Percentiles rank a stretch among this genome's conserved stretches.
Conservation (phyloP, 2,329 filamentous ascomycete genomes). For the Neurospora sp. region DNA sequence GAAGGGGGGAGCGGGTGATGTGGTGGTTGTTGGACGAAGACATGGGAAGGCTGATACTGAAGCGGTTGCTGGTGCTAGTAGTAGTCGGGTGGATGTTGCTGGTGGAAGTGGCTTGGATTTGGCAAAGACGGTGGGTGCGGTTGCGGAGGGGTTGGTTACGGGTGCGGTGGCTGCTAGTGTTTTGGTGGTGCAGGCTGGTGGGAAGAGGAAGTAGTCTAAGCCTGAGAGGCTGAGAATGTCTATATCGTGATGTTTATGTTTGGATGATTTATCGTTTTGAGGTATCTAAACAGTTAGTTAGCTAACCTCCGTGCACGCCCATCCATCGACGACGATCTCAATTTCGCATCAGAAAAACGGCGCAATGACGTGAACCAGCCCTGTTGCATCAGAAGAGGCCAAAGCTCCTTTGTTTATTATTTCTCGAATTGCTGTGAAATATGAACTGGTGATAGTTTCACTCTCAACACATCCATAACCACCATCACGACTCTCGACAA, state of each 20-base stretch:
- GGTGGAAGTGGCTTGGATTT: slow-evolving; percentile 25
- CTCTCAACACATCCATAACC: background rate
- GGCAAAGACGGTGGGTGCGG: slow-evolving; percentile 44
- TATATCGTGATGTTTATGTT: background rate
- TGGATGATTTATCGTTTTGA: background rate
- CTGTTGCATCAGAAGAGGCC: background rate
- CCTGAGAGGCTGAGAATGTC: too few relatives aligned
- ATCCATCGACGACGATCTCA: background rate
- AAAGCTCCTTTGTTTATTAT: background rate
- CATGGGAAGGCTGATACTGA: slow-evolving; percentile 23
- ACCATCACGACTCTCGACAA: background rate
- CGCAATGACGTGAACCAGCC: background rate
- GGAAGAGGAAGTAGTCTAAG: slow-evolving; percentile 13
- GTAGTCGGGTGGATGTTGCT: slow-evolving; percentile 50
- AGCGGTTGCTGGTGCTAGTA: slow-evolving; percentile 19
- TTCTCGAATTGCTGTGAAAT: background rate
- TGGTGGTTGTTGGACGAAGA: slow-evolving; percentile 55
- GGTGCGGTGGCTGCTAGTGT: slow-evolving; percentile 55
- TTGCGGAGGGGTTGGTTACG: slow-evolving; percentile 49
- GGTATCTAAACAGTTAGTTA: background rate
- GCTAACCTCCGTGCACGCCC: too few relatives aligned
- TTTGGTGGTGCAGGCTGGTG: slow-evolving; percentile 55
- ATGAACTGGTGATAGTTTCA: background rate
- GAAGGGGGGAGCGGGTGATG: slow-evolving; percentile 36
- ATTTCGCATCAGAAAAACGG: background rate